Evolutionary conservation across 2,329 filamentous ascomycete species (phyloP).

Genomic region (Aspergillus neotritici): DNA sequence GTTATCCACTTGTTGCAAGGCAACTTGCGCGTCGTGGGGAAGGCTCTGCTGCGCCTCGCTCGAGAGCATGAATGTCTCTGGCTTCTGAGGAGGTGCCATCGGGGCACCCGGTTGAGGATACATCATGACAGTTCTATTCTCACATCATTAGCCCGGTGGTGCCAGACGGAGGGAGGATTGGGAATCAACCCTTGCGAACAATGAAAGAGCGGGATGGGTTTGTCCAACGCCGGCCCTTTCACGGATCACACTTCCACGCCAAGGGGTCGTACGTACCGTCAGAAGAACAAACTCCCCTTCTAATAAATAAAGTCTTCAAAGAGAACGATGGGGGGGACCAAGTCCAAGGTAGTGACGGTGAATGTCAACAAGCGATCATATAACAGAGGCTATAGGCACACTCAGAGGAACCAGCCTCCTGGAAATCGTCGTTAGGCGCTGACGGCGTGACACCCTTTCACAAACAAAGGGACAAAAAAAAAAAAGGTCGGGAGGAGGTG

Average conservation of each 20-base stretch:
- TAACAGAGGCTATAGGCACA: conserved; percentile 19
- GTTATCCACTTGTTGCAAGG: conserved; percentile 96
- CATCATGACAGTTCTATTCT: conserved; percentile 46
- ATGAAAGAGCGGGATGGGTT: no score
- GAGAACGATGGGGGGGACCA: conserved; percentile 3
- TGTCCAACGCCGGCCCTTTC: no score
- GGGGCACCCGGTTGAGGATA: conserved; percentile 72
- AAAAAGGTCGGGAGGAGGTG: neutral
- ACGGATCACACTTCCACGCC: no score
- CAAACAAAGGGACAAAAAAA: conserved; percentile 18
- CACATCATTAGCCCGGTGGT: conserved; percentile 16
- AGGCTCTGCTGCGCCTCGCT: conserved; percentile 94
- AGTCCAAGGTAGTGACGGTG: conserved; percentile 8
- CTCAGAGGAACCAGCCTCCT: conserved; percentile 36
- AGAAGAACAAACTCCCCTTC: no score
- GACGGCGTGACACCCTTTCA: conserved; percentile 15
- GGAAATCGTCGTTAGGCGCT: conserved; percentile 16
- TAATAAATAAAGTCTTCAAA: neutral
- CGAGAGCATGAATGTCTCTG: conserved; percentile 97
- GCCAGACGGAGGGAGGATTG: conserved; percentile 16
- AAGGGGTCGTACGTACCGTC: no score
- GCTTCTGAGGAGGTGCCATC: conserved; percentile 91
- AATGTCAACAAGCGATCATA: conserved; percentile 12
- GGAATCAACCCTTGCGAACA: neutral
- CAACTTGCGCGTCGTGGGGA: conserved; percentile 93